These are phyloP conservation scores for Solanum pennellii DNA, from an alignment of 257 asterid species.

Conservation along the genomic window DNA sequence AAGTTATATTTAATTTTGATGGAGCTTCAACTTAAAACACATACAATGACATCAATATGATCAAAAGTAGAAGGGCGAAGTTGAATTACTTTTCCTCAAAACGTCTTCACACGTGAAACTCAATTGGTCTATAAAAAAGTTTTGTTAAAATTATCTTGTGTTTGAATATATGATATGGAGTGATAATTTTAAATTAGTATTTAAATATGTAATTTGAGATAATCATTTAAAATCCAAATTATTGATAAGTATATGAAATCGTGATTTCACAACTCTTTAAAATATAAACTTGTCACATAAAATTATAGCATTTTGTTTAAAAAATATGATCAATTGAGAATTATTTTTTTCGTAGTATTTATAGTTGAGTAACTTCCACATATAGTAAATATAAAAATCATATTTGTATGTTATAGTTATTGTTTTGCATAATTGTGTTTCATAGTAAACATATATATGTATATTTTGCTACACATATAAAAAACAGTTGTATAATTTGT, in stretches of 20 bases:
- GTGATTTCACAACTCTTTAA: no score
- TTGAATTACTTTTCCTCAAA: not conserved
- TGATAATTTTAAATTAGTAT: not conserved
- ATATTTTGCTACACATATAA: no score
- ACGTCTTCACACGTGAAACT: not conserved
- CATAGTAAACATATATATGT: no score
- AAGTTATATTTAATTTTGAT: no score
- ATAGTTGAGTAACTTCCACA: no score
- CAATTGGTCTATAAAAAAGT: not conserved
- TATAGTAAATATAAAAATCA: no score
- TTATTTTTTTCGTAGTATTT: no score
- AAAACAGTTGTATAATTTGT: no score
- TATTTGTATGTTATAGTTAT: no score
- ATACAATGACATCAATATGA: not conserved
- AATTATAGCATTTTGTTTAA: no score
- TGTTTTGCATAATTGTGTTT: no score
- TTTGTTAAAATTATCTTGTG: not conserved
- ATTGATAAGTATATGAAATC: not conserved
- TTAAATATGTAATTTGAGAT: not conserved
- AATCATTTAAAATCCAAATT: not conserved
- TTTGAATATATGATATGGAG: not conserved
- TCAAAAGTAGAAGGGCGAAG: not conserved
- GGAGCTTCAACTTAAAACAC: not conserved
- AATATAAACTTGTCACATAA: not conserved
- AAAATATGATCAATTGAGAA: no score